Conservation (phyloP, 2,329 filamentous ascomycete species). For the Claviceps arundinis region DNA sequence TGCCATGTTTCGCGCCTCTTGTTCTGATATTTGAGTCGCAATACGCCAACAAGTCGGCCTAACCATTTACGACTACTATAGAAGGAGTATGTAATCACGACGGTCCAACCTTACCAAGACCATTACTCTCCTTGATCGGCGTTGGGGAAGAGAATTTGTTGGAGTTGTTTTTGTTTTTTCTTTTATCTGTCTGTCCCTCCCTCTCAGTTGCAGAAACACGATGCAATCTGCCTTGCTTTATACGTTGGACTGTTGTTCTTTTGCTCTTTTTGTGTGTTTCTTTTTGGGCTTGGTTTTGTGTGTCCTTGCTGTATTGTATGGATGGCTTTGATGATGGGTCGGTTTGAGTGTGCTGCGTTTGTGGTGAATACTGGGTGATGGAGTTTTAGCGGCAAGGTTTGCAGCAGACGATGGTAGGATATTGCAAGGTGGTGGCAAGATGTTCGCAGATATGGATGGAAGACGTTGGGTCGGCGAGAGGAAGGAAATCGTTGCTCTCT, state of each 20-base stretch:
- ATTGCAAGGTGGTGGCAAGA: too few relatives aligned
- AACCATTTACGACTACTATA: background rate
- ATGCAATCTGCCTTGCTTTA: background rate
- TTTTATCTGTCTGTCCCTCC: background rate
- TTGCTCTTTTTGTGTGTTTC: background rate
- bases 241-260: background rate
- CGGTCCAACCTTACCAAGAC: constrained; percentile 16
- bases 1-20: background rate
- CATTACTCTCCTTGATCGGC: constrained; percentile 26
- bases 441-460: too few relatives aligned
- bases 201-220: background rate
- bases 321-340: too few relatives aligned
- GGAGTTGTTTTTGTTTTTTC: constrained; percentile 13
- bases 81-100: constrained; percentile 25
- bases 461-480: too few relatives aligned
- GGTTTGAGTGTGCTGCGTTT: too few relatives aligned
- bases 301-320: background rate
- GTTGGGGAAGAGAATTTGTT: constrained; percentile 17
- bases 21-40: background rate
- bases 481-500: too few relatives aligned
- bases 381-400: too few relatives aligned
- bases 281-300: background rate
- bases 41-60: too few relatives aligned
- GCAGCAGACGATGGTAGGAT: too few relatives aligned
- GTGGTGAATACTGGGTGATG: too few relatives aligned